Evolutionary conservation across 2,329 filamentous ascomycete genomes (phyloP).

Genomic region (Zasmidium angulare): DNA sequence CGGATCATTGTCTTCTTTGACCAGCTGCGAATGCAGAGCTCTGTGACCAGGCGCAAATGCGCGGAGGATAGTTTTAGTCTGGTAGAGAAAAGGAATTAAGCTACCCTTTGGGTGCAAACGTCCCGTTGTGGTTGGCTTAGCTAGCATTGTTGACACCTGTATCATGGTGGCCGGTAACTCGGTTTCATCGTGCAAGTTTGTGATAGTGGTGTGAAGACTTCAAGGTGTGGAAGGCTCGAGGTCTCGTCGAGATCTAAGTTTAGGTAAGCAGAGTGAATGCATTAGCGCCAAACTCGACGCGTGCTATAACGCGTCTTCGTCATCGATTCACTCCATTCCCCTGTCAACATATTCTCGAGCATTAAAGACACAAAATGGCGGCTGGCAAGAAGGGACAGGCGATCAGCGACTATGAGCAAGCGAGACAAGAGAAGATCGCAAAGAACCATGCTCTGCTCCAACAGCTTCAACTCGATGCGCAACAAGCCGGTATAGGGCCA

Average conservation of each 20-base stretch:
- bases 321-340: conserved; percentile 9
- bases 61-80: conserved; percentile 29
- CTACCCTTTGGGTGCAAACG: neutral
- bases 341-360: neutral
- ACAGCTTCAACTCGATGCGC: conserved; percentile 67
- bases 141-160: neutral
- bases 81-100: conserved; percentile 32
- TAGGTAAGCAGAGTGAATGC: too few relatives aligned
- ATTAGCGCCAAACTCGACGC: neutral
- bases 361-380: conserved; percentile 15
- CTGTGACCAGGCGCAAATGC: neutral
- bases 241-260: too few relatives aligned
- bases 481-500: conserved; percentile 67
- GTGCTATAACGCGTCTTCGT: conserved; percentile 12
- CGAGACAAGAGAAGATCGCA: conserved; percentile 81
- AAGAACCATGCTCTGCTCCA: conserved; percentile 80
- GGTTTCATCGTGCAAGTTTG: neutral
- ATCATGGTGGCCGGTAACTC: neutral
- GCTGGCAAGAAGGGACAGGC: conserved; percentile 35
- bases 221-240: too few relatives aligned
- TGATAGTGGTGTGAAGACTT: too few relatives aligned
- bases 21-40: neutral
- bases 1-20: too few relatives aligned
- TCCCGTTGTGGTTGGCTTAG: neutral
- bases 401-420: conserved; percentile 83